These are phyloP conservation scores for Calonectria henricotiae DNA, from an alignment of 2,329 filamentous ascomycete genomes.

Conservation along the genomic window DNA sequence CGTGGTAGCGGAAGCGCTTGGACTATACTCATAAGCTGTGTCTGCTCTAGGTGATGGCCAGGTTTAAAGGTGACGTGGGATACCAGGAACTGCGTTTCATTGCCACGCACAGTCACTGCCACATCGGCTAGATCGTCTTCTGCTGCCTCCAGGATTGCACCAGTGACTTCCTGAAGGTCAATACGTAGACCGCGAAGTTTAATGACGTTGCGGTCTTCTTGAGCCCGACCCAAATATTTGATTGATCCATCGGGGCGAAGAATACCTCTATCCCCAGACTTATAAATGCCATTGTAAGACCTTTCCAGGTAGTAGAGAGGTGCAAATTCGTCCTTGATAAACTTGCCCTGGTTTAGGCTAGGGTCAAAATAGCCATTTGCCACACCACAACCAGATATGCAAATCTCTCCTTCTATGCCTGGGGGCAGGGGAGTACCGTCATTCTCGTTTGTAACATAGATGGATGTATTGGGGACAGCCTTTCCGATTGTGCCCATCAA, in stretches of 20 bases:
- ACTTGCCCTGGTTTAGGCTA: not conserved
- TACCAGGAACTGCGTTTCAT: not conserved
- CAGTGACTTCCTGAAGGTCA: not conserved
- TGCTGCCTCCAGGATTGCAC: not conserved
- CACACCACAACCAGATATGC: not conserved
- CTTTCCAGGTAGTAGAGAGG: not conserved
- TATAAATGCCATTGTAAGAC: not conserved
- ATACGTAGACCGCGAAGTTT: conserved; percentile 6
- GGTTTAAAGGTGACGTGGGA: not conserved
- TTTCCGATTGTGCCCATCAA: not conserved
- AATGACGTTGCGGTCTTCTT: not conserved
- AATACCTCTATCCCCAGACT: not conserved
- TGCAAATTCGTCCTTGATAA: not conserved
- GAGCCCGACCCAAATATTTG: not conserved
- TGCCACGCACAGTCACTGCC: not conserved
- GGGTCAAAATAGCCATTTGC: not conserved
- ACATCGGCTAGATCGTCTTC: not conserved
- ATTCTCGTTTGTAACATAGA: not conserved
- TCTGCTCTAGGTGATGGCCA: not conserved
- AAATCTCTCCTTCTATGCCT: not conserved
- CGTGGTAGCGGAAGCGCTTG: not conserved
- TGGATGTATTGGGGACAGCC: not conserved
- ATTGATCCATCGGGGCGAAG: not conserved
- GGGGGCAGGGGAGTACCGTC: not conserved
- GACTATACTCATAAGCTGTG: not conserved